Percentiles rank a stretch among this genome's conserved stretches.
Conservation (phyloP, 768 basidiomycete genomes). For the Chlorophyllum brunneum region DNA sequence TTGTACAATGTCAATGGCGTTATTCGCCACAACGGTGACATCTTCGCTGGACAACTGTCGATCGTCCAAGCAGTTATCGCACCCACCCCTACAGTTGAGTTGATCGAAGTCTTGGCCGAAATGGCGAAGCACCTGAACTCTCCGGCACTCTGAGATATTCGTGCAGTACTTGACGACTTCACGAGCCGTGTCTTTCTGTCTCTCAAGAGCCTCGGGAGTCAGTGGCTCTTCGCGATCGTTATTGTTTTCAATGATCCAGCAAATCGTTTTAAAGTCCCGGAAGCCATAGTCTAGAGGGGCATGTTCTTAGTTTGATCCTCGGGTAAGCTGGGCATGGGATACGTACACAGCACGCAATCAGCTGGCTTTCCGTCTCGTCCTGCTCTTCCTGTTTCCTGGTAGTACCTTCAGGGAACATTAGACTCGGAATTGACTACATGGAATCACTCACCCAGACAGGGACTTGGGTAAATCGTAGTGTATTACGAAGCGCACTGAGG, state of each 20-base stretch:
- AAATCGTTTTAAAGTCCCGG: conserved; percentile 50
- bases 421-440: neutral
- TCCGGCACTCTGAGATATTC: conserved; percentile 83
- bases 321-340: neutral
- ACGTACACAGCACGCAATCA: conserved; percentile 83
- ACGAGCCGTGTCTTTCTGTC: conserved; percentile 60
- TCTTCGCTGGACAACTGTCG: conserved; percentile 46
- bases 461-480: conserved; percentile 81
- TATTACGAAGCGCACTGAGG: conserved; percentile 84
- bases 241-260: conserved; percentile 58
- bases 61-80: conserved; percentile 77
- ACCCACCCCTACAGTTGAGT: conserved; percentile 59
- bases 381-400: conserved; percentile 96
- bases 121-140: conserved; percentile 82
- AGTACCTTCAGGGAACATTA: conserved; percentile 49
- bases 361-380: conserved; percentile 86
- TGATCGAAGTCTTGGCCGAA: conserved; percentile 81
- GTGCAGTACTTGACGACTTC: conserved; percentile 77
- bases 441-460: conserved; percentile 65
- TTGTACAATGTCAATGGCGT: conserved; percentile 57
- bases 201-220: conserved; percentile 53
- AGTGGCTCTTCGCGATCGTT: conserved; percentile 29
- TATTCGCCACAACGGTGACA: conserved; percentile 53
- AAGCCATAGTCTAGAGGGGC: conserved; percentile 56
- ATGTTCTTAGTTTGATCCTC: conserved; percentile 6